phyloP scores from a whole-genome alignment of 805 yeast species.

The Lachancea cidri region DNA sequence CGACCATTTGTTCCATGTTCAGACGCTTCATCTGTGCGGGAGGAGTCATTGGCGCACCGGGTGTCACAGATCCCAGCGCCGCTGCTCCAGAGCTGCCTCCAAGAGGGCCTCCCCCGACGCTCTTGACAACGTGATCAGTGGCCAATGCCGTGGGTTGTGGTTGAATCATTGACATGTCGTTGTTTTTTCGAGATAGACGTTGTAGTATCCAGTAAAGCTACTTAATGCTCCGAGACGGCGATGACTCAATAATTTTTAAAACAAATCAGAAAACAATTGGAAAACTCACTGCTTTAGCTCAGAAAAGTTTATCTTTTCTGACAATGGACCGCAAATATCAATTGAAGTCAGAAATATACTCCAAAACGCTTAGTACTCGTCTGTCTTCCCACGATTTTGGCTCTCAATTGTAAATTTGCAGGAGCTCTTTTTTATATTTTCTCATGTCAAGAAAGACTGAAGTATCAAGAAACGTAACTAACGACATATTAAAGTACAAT shows the following conservation, averaged over 20 bases:
- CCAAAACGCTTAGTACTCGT: background rate
- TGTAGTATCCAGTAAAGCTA: background rate
- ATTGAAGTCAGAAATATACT: background rate
- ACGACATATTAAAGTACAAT: no score
- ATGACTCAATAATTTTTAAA: background rate
- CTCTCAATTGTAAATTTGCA: background rate
- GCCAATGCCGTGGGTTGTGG: slow-evolving; percentile 15
- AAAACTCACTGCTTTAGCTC: background rate
- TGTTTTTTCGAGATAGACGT: background rate
- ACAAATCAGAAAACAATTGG: background rate
- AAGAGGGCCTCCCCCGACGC: slow-evolving; percentile 2
- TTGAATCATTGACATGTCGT: slow-evolving; percentile 18
- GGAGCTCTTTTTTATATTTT: background rate
- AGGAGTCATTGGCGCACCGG: slow-evolving; percentile 1
- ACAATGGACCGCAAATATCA: background rate
- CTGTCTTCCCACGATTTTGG: background rate
- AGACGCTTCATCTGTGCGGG: slow-evolving; percentile 35
- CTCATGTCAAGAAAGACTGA: background rate
- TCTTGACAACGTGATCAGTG: slow-evolving; percentile 9
- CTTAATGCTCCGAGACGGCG: background rate
- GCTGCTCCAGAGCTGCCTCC: background rate
- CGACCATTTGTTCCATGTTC: slow-evolving; percentile 62
- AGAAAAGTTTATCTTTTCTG: background rate
- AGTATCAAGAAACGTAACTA: background rate
- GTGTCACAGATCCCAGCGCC: slow-evolving; percentile 4